A percentile compares a stretch with the other conserved stretches of the same genome.
Conservation (phyloP, 2,329 filamentous ascomycete species). For the Calonectria ilicicola region DNA sequence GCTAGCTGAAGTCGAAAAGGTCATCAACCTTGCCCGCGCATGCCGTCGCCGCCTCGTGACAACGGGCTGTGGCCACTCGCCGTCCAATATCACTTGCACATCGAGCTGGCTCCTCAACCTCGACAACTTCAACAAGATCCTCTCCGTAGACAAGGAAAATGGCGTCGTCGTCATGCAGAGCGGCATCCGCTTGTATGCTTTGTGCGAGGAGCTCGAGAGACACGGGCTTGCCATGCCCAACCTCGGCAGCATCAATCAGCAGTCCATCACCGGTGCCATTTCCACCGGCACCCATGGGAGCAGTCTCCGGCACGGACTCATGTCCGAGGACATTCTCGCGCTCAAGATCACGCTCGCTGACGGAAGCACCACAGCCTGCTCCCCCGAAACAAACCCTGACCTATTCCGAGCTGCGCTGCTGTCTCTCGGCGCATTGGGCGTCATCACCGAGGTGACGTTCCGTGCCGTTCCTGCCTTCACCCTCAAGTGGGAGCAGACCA, state of each 20-base stretch:
- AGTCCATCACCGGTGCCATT: conserved; percentile 93
- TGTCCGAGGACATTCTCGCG: conserved; percentile 81
- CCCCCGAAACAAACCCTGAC: conserved; percentile 75
- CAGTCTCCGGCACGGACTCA: conserved; percentile 83
- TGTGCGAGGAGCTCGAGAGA: conserved; percentile 80
- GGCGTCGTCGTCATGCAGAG: conserved; percentile 82
- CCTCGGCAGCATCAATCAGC: conserved; percentile 93
- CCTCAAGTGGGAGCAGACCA: conserved; percentile 87
- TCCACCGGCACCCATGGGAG: conserved; percentile 95
- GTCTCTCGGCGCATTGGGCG: conserved; percentile 89
- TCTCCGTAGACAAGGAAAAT: conserved; percentile 75
- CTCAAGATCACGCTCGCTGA: conserved; percentile 87
- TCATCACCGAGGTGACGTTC: conserved; percentile 91
- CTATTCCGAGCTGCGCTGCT: conserved; percentile 91
- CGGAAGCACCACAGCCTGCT: conserved; percentile 79
- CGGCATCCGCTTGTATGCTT: conserved; percentile 84
- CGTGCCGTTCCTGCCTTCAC: conserved; percentile 83
- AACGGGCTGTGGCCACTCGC: conserved; percentile 93
- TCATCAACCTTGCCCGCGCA: conserved; percentile 81
- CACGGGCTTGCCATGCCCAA: conserved; percentile 89
- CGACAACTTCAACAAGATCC: conserved; percentile 81
- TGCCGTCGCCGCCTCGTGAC: conserved; percentile 86
- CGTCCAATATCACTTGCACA: conserved; percentile 91
- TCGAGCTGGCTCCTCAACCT: conserved; percentile 96
- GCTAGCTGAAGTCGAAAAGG: conserved; percentile 84